Percentiles rank a stretch among this genome's conserved stretches.
These are phyloP conservation scores for Diaporthe humulicola DNA, from an alignment of 2,329 filamentous ascomycete species.

Conservation along the genomic window DNA sequence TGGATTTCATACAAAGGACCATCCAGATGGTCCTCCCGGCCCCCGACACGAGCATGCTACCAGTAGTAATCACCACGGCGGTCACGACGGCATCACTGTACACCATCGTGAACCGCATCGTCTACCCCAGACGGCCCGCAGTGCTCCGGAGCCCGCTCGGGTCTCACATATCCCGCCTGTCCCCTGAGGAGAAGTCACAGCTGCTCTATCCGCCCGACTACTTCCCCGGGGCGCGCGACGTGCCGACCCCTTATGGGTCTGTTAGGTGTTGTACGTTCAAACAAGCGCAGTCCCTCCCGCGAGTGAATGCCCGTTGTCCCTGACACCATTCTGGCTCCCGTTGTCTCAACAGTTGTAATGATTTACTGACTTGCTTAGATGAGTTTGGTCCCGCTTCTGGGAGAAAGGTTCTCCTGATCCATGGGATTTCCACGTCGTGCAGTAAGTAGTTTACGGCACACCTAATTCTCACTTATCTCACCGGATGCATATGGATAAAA, in stretches of 20 bases:
- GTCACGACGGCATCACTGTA: slow-evolving; percentile 12
- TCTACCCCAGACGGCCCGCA: slow-evolving; percentile 11
- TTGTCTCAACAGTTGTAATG: not conserved
- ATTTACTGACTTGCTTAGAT: slow-evolving; percentile 49
- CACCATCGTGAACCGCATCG: slow-evolving; percentile 16
- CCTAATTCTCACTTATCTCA: not conserved
- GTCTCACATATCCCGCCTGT: slow-evolving; percentile 53
- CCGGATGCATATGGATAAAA: too few species aligned
- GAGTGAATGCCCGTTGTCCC: too few species aligned
- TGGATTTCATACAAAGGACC: slow-evolving; percentile 17
- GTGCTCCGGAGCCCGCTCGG: slow-evolving; percentile 42
- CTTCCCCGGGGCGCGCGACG: slow-evolving; percentile 77
- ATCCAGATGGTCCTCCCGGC: not conserved
- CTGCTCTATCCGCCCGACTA: slow-evolving; percentile 77
- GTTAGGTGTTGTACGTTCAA: slow-evolving; percentile 22
- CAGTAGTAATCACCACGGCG: not conserved
- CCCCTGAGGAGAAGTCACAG: slow-evolving; percentile 52
- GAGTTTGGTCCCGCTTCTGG: slow-evolving; percentile 84
- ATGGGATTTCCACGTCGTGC: slow-evolving; percentile 86
- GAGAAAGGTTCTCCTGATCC: slow-evolving; percentile 79
- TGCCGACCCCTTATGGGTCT: slow-evolving; percentile 64
- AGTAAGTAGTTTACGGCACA: slow-evolving; percentile 37
- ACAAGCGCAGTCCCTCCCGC: not conserved
- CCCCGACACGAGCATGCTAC: not conserved
- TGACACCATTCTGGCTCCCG: not conserved